Percentiles rank a stretch among this genome's conserved stretches.
These are phyloP conservation scores for Colletotrichum abscissum DNA, from an alignment of 2,329 filamentous ascomycete genomes.

Conservation along the genomic window DNA sequence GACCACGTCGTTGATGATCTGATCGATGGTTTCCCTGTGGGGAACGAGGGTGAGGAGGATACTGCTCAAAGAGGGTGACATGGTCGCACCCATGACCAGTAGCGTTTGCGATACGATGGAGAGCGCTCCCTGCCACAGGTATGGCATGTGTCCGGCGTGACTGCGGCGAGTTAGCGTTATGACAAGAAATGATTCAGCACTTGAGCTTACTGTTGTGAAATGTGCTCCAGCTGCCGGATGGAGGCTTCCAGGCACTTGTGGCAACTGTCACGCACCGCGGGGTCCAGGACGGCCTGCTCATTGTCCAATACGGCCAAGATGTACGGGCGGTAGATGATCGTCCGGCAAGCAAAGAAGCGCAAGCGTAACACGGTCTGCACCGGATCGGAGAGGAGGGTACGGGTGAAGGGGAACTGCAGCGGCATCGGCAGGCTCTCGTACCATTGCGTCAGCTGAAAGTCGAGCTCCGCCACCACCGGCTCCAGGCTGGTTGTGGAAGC, in stretches of 20 bases:
- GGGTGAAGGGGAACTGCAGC: constrained; percentile 81
- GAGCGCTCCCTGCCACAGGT: constrained; percentile 86
- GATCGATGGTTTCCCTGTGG: constrained; percentile 72
- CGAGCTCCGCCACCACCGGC: constrained; percentile 82
- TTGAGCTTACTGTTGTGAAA: constrained; percentile 76
- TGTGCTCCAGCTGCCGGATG: constrained; percentile 82
- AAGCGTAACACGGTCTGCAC: constrained; percentile 83
- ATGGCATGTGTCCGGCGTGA: constrained; percentile 86
- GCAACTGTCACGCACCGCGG: constrained; percentile 80
- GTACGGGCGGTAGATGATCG: constrained; percentile 88
- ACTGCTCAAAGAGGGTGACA: constrained; percentile 77
- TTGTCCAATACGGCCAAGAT: constrained; percentile 84
- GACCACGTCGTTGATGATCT: constrained; percentile 82
- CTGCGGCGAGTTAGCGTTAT: constrained; percentile 54
- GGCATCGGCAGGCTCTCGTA: constrained; percentile 81
- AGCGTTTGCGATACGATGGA: constrained; percentile 86
- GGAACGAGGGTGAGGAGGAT: constrained; percentile 70
- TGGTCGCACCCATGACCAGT: constrained; percentile 85
- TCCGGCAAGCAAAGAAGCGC: constrained; percentile 86
- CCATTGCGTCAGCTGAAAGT: constrained; percentile 87
- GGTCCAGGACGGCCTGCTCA: constrained; percentile 77
- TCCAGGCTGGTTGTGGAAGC: constrained; percentile 79
- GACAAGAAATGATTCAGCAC: not conserved
- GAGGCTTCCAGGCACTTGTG: constrained; percentile 85
- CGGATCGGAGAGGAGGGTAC: constrained; percentile 74